A percentile compares a stretch with the other conserved stretches of the same genome.
Evolutionary conservation across 352 stramenopile species (phyloP).

Genomic region (Pythium phragmitis): DNA sequence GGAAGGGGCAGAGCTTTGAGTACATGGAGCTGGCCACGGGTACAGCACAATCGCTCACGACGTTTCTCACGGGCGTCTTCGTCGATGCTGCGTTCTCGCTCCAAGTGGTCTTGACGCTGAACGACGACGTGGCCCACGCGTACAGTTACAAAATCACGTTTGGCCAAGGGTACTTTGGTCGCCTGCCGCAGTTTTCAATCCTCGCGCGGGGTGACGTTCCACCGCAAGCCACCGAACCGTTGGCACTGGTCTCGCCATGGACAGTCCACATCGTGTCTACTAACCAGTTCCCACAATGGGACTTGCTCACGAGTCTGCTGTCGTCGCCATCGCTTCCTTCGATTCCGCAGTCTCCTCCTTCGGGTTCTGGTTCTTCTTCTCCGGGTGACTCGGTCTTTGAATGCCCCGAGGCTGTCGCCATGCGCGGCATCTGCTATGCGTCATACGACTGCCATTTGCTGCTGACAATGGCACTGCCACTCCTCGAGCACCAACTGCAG

Average conservation of each 20-base stretch:
- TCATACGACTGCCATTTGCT: constrained; percentile 9
- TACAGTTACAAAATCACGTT: constrained; percentile 18
- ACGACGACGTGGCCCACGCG: background rate
- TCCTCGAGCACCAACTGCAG: background rate
- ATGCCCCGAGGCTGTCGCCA: background rate
- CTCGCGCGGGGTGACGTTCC: background rate
- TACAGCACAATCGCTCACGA: background rate
- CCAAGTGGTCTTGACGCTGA: background rate
- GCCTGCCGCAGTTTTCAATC: constrained; percentile 3
- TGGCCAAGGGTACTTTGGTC: constrained; percentile 15
- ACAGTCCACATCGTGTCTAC: constrained; percentile 3
- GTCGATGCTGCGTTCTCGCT: background rate
- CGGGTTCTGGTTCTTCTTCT: background rate
- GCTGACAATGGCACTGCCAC: background rate
- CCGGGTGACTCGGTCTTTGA: background rate
- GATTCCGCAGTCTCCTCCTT: background rate
- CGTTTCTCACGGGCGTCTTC: background rate
- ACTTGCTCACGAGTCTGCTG: constrained; percentile 12
- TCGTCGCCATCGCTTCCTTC: background rate
- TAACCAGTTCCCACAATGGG: constrained; percentile 14
- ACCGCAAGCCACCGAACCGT: background rate
- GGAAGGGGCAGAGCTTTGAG: background rate
- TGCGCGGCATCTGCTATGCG: constrained; percentile 3
- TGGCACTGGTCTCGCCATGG: background rate
- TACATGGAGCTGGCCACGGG: constrained; percentile 11